These are phyloP conservation scores for Cornus kousa DNA, from an alignment of 148 eudicot species.

Conservation along the genomic window DNA sequence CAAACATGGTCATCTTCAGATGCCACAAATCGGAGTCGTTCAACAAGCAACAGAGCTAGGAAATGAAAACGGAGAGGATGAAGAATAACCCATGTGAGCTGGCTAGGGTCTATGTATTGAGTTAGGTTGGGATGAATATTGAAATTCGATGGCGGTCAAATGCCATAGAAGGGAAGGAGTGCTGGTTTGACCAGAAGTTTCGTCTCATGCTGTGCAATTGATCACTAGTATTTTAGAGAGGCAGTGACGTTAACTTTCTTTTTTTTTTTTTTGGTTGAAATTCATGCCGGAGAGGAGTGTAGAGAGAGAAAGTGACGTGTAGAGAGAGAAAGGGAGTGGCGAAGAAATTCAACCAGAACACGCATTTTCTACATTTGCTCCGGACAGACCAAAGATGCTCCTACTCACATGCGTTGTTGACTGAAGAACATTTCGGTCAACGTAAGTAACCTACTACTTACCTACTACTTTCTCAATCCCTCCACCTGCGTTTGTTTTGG, in stretches of 20 bases:
- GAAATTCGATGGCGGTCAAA: background rate
- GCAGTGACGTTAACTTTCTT: background rate
- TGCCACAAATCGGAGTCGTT: background rate
- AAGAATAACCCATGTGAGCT: background rate
- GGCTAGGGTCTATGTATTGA: background rate
- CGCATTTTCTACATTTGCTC: background rate
- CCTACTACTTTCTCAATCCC: background rate
- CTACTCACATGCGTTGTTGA: background rate
- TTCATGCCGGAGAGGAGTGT: background rate
- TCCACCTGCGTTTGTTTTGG: too few relatives aligned
- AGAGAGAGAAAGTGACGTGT: background rate
- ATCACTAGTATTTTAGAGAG: background rate
- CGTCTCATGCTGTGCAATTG: background rate
- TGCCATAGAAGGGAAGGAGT: background rate
- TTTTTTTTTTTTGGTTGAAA: too few relatives aligned
- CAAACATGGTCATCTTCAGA: background rate
- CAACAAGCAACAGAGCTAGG: background rate
- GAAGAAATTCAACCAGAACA: background rate
- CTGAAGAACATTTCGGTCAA: background rate
- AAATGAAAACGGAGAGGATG: background rate
- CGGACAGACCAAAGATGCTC: background rate
- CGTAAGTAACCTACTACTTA: background rate
- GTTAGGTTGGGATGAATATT: too few relatives aligned
- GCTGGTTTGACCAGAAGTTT: background rate
- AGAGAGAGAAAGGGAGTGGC: background rate